Base-by-base conservation (phyloP, 2,329 filamentous ascomycete species). In the Ophiocordyceps camponoti-leonardi region DNA sequence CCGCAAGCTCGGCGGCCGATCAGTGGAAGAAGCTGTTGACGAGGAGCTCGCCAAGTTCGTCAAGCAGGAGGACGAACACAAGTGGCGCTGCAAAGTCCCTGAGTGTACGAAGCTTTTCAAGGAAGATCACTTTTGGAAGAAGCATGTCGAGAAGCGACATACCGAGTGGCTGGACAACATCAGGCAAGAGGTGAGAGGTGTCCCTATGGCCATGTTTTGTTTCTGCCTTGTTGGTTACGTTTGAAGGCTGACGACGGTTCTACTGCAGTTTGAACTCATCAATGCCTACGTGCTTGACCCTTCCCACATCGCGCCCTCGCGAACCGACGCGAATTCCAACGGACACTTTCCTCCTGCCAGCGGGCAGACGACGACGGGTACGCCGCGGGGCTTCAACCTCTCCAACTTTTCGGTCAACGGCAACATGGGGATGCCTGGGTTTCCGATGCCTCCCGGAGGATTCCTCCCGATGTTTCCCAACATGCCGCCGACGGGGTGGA, bases 21-120 rank as follows among this genome's bases (percentile, higher is more conserved):
- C 83, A 2, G 67, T 86, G 0, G 86, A 95, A 4, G 87, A 95
- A 51, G 87, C 85, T 1, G 58, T 95, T 7, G 80, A 87, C 50
- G 87, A 94, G 39, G 92, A 98, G 60, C 67, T 96, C 37, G 61
- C 67, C 52, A 94, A 93, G 62, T 85, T 79, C 55, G 86, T 96
- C 50, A 95, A 95, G 67, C 90, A 96, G 63, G 92, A 98, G 61
- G 93, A 98, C 54, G 88, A 95, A 61, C 82, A 90, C 56, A 96
- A 96, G 61, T 98, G 82, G 72, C 79, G 93, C 49, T 98, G 92
- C 73, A 94, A 92, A 62, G 88, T 94, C 4, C 90, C 90, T 1
- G 88, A 95, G 37, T 98, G 92, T 64, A 83, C 83, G 12, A 98
- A 98, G 64, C 69, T 98, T 8, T 98, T 98, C 73, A 96, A 96